Percentiles rank a stretch among this genome's conserved stretches.
Conservation (phyloP, 495 filamentous ascomycete genomes). For the Annulohypoxylon maeteangense region DNA sequence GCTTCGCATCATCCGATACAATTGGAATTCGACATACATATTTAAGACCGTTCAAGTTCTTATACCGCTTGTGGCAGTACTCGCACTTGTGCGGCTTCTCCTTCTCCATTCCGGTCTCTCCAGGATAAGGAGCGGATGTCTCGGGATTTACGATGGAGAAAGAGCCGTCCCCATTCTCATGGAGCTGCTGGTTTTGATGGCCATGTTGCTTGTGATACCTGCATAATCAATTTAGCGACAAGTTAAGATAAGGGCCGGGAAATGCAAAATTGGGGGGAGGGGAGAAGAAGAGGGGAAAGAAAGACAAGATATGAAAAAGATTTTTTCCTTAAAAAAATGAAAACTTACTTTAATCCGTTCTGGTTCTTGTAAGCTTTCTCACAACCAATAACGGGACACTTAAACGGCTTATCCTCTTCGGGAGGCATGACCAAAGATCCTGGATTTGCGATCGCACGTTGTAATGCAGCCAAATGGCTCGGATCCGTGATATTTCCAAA, state of each 20-base stretch:
- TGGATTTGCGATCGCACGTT: slow-evolving; percentile 71
- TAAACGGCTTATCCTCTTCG: slow-evolving; percentile 92
- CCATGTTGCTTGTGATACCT: slow-evolving; percentile 86
- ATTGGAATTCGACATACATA: slow-evolving; percentile 63
- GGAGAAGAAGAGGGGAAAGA: slow-evolving; percentile 23
- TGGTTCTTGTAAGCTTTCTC: slow-evolving; percentile 99
- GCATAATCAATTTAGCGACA: slow-evolving; percentile 51
- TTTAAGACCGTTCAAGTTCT: slow-evolving; percentile 97
- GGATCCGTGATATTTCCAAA: slow-evolving; percentile 79
- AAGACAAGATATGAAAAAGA: background rate
- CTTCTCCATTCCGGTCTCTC: slow-evolving; percentile 98
- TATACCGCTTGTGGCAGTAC: slow-evolving; percentile 96
- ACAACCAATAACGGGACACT: slow-evolving; percentile 96
- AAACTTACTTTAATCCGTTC: slow-evolving; percentile 89
- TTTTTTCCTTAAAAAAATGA: background rate
- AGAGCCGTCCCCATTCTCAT: slow-evolving; percentile 94
- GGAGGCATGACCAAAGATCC: slow-evolving; percentile 61
- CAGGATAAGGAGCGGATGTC: slow-evolving; percentile 91
- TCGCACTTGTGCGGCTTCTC: slow-evolving; percentile 99
- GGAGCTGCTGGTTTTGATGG: slow-evolving; percentile 93
- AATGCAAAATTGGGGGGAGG: slow-evolving; percentile 16
- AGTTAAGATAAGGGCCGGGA: slow-evolving; percentile 26
- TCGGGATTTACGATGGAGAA: slow-evolving; percentile 98
- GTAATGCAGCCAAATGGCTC: slow-evolving; percentile 75
- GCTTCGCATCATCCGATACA: background rate